Percentiles rank a stretch among this genome's conserved stretches.
phyloP scores from a whole-genome alignment of 2,329 filamentous ascomycete genomes.

The Fusarium dimerum region DNA sequence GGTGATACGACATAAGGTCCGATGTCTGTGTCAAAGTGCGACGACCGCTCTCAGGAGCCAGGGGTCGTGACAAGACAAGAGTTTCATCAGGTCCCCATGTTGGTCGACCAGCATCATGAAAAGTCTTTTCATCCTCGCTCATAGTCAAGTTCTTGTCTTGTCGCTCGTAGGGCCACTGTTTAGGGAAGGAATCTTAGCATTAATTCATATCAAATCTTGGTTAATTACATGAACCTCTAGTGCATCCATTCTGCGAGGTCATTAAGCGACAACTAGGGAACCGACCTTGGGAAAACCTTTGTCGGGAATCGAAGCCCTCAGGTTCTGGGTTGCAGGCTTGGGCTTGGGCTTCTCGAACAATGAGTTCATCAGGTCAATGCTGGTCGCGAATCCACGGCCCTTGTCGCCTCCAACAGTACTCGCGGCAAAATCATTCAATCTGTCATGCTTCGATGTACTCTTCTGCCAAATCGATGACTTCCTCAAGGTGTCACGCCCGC shows the following conservation, averaged over 20 bases:
- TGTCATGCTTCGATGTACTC: constrained; percentile 32
- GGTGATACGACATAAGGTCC: constrained; percentile 37
- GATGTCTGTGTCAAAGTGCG: constrained; percentile 26
- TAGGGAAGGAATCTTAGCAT: constrained; percentile 47
- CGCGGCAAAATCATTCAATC: constrained; percentile 30
- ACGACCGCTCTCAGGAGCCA: constrained; percentile 42
- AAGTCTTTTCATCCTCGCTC: constrained; percentile 64
- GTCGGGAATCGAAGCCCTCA: constrained; percentile 51
- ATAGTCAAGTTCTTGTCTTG: constrained; percentile 69
- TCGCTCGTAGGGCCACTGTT: constrained; percentile 85
- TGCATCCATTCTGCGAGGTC: constrained; percentile 22
- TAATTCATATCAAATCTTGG: constrained; percentile 31
- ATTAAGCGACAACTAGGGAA: constrained; percentile 48
- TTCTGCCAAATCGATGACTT: constrained; percentile 39
- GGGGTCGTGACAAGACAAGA: constrained; percentile 57
- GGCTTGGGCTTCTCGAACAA: constrained; percentile 70
- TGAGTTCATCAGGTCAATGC: constrained; percentile 95
- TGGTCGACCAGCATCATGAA: constrained; percentile 74
- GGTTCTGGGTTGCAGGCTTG: constrained; percentile 56
- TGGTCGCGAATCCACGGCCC: constrained; percentile 74
- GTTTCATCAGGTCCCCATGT: constrained; percentile 77
- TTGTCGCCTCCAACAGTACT: constrained; percentile 41
- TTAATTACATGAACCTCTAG: constrained; percentile 37
- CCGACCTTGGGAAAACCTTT: constrained; percentile 88
- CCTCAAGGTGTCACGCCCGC: constrained; percentile 53